These are phyloP conservation scores for Plectosphaerella sp. DNA, from an alignment of 2,329 filamentous ascomycete species.

Conservation along the genomic window DNA sequence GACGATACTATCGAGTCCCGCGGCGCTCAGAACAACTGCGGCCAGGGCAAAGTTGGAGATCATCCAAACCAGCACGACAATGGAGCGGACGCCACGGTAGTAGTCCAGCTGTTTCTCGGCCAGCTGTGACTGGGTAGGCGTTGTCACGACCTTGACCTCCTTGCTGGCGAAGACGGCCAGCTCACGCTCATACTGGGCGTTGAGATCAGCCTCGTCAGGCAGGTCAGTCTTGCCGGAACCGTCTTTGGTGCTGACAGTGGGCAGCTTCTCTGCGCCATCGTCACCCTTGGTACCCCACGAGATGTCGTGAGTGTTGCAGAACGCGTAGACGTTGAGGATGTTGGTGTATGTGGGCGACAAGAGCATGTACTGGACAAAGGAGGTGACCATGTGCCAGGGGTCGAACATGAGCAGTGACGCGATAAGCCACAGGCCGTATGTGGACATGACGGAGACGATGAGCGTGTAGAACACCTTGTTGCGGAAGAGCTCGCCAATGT, in stretches of 20 bases:
- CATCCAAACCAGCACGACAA: constrained; percentile 94
- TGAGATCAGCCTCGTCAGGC: constrained; percentile 90
- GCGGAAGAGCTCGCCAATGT: constrained; percentile 68
- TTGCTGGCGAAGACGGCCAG: constrained; percentile 70
- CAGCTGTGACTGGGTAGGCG: constrained; percentile 47
- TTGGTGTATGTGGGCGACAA: constrained; percentile 97
- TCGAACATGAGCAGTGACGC: constrained; percentile 93
- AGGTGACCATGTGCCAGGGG: constrained; percentile 99
- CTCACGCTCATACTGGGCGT: constrained; percentile 90
- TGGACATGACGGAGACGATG: constrained; percentile 87
- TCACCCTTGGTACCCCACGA: constrained; percentile 98
- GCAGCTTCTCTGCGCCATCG: constrained; percentile 88
- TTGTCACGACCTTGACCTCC: constrained; percentile 65
- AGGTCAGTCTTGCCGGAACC: constrained; percentile 90
- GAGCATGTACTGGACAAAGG: constrained; percentile 89
- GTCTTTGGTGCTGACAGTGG: constrained; percentile 83
- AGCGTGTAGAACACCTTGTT: constrained; percentile 90
- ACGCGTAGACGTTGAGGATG: constrained; percentile 97
- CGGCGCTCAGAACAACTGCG: constrained; percentile 81
- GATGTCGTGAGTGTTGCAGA: constrained; percentile 97
- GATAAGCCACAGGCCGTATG: constrained; percentile 88
- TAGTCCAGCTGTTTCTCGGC: constrained; percentile 94
- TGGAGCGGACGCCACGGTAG: constrained; percentile 91
- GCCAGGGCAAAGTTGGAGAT: constrained; percentile 88
- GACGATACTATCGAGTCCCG: constrained; percentile 68